A percentile compares a stretch with the other conserved stretches of the same genome.
Evolutionary conservation across 2,329 filamentous ascomycete genomes (phyloP).

Genomic region (Kalmusia sp.): DNA sequence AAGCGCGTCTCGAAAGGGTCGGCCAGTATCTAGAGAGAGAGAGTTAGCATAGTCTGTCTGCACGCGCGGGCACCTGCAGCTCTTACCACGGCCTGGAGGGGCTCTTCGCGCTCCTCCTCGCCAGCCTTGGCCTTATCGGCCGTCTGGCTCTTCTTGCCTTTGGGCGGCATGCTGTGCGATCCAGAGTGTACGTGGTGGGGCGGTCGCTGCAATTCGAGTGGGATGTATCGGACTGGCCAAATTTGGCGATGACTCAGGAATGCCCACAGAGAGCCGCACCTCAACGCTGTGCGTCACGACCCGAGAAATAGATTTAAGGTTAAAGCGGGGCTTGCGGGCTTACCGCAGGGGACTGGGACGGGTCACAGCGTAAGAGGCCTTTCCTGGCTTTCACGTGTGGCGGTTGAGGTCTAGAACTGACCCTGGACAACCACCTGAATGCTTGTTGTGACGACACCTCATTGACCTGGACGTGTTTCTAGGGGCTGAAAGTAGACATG

Average conservation of each 20-base stretch:
- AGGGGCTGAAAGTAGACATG: not conserved
- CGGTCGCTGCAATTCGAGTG: slow-evolving; percentile 16
- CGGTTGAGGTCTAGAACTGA: slow-evolving; percentile 36
- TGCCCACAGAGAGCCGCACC: slow-evolving; percentile 19
- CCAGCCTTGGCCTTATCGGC: slow-evolving; percentile 45
- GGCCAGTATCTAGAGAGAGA: slow-evolving; percentile 72
- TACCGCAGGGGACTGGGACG: slow-evolving; percentile 22
- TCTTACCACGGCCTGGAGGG: slow-evolving; percentile 68
- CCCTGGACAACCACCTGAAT: slow-evolving; percentile 28
- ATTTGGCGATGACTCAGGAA: slow-evolving; percentile 17
- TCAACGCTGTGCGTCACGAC: slow-evolving; percentile 25
- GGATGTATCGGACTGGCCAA: slow-evolving; percentile 6
- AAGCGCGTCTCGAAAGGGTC: slow-evolving; percentile 96
- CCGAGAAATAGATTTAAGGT: slow-evolving; percentile 16
- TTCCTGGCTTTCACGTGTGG: slow-evolving; percentile 26
- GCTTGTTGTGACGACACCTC: slow-evolving; percentile 46
- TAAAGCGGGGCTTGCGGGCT: slow-evolving; percentile 32
- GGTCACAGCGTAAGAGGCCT: slow-evolving; percentile 16
- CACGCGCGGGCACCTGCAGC: slow-evolving; percentile 10
- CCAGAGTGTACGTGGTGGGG: slow-evolving; percentile 17
- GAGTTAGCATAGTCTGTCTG: slow-evolving; percentile 22
- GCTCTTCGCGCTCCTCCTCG: slow-evolving; percentile 67
- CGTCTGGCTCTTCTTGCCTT: slow-evolving; percentile 53
- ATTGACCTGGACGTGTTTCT: not conserved
- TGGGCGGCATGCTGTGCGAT: slow-evolving; percentile 53